phyloP scores from a whole-genome alignment of 208 protist species.

The Tritrichomonas foetus region DNA sequence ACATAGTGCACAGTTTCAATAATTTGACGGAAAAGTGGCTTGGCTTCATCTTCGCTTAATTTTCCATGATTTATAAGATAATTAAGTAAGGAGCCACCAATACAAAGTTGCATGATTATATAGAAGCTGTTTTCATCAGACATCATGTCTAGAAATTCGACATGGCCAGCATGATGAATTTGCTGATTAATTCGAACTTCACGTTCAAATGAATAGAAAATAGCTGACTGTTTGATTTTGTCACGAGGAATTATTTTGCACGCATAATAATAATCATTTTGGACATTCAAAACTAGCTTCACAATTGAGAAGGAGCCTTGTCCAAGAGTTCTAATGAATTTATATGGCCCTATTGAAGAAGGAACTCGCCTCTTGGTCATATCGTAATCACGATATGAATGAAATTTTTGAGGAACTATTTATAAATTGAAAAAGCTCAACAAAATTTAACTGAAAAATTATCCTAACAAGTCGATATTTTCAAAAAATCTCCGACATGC shows the following conservation, averaged over 20 bases:
- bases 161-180: background rate
- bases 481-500: no score
- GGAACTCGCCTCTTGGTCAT: no score
- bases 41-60: background rate
- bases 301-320: background rate
- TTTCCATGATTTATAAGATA: background rate
- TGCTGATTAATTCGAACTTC: slow-evolving; percentile 13
- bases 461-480: no score
- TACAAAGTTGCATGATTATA: slow-evolving; percentile 26
- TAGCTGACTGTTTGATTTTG: background rate
- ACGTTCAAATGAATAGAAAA: background rate
- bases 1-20: background rate
- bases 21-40: background rate
- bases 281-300: background rate
- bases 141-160: background rate
- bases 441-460: no score
- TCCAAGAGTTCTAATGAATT: background rate
- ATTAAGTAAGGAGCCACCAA: background rate
- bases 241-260: background rate
- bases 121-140: background rate
- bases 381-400: no score
- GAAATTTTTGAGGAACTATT: no score
- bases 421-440: no score
- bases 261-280: background rate
- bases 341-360: background rate